Conservation (phyloP, 768 basidiomycete species). For the Russula ochroleuca region DNA sequence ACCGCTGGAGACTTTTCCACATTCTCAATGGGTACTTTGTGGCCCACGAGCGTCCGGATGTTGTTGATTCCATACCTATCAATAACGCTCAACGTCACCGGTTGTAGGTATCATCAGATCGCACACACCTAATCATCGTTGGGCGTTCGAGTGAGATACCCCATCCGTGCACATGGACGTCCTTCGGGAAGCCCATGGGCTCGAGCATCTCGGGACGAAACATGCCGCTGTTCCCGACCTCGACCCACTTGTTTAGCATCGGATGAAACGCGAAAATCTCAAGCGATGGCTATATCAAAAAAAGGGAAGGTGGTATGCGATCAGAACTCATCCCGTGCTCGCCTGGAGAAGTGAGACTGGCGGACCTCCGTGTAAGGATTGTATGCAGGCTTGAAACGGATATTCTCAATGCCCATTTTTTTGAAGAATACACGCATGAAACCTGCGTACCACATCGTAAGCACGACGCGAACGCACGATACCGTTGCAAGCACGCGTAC, state of each 20-base stretch:
- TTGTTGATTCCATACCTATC: slow-evolving; percentile 93
- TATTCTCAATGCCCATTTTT: slow-evolving; percentile 93
- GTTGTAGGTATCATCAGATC: neutral
- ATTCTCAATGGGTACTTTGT: slow-evolving; percentile 88
- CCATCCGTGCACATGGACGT: slow-evolving; percentile 96
- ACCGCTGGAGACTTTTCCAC: slow-evolving; percentile 90
- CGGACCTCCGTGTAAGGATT: slow-evolving; percentile 96
- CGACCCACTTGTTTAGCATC: slow-evolving; percentile 89
- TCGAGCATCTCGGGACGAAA: slow-evolving; percentile 99
- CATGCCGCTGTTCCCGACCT: slow-evolving; percentile 98
- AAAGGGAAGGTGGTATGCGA: neutral
- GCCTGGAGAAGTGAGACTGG: neutral
- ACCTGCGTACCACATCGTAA: slow-evolving; percentile 43
- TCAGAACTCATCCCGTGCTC: slow-evolving; percentile 14
- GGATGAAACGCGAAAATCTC: slow-evolving; percentile 99
- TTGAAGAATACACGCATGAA: slow-evolving; percentile 99
- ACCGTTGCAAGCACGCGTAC: neutral
- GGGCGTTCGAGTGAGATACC: slow-evolving; percentile 92
- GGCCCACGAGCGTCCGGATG: slow-evolving; percentile 93
- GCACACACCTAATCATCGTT: slow-evolving; percentile 90
- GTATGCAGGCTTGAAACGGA: slow-evolving; percentile 98
- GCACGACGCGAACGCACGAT: neutral
- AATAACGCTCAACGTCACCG: neutral
- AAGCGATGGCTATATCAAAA: slow-evolving; percentile 66
- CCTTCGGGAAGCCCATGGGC: slow-evolving; percentile 97